phyloP scores from a whole-genome alignment of 768 basidiomycete genomes.

The Leccinum boreale region DNA sequence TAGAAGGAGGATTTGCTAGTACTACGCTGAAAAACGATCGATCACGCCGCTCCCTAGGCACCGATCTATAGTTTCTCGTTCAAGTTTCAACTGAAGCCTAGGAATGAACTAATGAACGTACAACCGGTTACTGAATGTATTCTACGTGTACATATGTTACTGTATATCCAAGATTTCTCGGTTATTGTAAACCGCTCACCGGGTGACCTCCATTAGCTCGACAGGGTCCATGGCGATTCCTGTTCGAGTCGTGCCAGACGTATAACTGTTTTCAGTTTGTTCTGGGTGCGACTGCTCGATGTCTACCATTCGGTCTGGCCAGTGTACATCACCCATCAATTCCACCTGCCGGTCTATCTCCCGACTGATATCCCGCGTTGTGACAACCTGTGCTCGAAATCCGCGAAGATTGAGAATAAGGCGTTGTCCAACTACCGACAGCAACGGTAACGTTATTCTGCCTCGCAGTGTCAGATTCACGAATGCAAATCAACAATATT shows the following conservation, averaged over 20 bases:
- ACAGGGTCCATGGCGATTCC: background rate
- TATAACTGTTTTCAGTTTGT: background rate
- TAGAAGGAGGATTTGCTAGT: too few relatives aligned
- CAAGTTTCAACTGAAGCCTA: too few relatives aligned
- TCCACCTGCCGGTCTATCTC: background rate
- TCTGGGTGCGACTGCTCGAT: background rate
- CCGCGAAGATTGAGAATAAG: conserved; percentile 19
- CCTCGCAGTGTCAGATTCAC: background rate
- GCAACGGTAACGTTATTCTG: conserved; percentile 13
- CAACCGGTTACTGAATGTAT: too few relatives aligned
- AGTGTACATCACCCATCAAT: background rate
- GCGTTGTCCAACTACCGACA: conserved; percentile 14
- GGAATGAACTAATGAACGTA: too few relatives aligned
- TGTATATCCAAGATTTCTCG: too few relatives aligned
- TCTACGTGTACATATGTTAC: too few relatives aligned
- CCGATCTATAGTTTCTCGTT: too few relatives aligned
- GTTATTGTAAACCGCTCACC: background rate
- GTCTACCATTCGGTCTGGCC: background rate
- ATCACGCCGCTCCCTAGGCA: too few relatives aligned
- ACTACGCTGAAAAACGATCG: too few relatives aligned
- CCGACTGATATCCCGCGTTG: conserved; percentile 5
- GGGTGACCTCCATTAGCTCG: background rate
- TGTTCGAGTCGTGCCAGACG: background rate
- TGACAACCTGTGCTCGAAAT: background rate
- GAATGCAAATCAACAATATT: background rate